phyloP scores from a whole-genome alignment of 495 filamentous ascomycete species.

The Tricharina praecox region DNA sequence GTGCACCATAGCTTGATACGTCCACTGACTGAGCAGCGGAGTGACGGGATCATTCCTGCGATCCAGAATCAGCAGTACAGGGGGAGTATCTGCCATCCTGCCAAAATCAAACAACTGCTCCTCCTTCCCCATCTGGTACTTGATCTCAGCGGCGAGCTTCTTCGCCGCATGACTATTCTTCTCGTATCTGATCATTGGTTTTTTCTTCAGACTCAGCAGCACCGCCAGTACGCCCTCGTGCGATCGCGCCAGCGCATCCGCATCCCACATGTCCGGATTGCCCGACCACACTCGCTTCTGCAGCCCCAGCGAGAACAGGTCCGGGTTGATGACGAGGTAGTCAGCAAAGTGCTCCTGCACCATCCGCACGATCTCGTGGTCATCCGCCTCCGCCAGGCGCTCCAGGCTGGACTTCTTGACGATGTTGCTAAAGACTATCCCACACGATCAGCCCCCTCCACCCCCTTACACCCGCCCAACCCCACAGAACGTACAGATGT shows the following conservation, averaged over 20 bases:
- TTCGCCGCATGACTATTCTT: slow-evolving; percentile 80
- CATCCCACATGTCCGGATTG: slow-evolving; percentile 73
- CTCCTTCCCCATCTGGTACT: slow-evolving; percentile 81
- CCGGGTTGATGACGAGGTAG: slow-evolving; percentile 85
- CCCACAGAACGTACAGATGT: slow-evolving; percentile 43
- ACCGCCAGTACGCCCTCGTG: slow-evolving; percentile 74
- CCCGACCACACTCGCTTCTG: slow-evolving; percentile 61
- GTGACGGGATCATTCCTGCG: slow-evolving; percentile 90
- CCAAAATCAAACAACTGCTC: slow-evolving; percentile 90
- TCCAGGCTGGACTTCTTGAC: slow-evolving; percentile 93
- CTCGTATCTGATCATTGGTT: slow-evolving; percentile 82
- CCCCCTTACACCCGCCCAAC: background rate
- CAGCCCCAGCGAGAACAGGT: slow-evolving; percentile 50
- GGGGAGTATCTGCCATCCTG: slow-evolving; percentile 81
- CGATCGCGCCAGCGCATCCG: slow-evolving; percentile 64
- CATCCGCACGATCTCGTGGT: slow-evolving; percentile 82
- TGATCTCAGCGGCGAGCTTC: slow-evolving; percentile 67
- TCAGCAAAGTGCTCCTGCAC: slow-evolving; percentile 95
- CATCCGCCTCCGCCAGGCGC: slow-evolving; percentile 88
- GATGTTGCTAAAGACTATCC: slow-evolving; percentile 73
- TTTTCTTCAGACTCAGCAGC: slow-evolving; percentile 81
- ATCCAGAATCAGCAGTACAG: slow-evolving; percentile 79
- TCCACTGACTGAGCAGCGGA: slow-evolving; percentile 93
- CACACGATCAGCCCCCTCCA: background rate
- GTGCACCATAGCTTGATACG: slow-evolving; percentile 98